Evolutionary conservation across 2,329 filamentous ascomycete species (phyloP), one percentile per base, ranked within the genome.

Genomic region (Fusarium musae): DNA sequence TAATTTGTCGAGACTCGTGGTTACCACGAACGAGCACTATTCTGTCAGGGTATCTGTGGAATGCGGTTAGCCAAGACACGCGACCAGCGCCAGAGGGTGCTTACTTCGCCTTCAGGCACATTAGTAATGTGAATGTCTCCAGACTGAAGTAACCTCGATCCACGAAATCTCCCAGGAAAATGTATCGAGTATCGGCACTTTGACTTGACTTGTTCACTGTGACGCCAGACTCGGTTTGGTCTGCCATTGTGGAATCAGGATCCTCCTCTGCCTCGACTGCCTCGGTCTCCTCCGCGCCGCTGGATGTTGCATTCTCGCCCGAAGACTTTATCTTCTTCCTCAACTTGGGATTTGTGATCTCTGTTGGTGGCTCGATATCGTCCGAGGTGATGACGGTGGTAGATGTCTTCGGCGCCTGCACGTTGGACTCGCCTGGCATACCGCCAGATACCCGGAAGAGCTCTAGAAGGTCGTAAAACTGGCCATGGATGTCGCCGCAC

Each of bases 21-120:
- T 99, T 99, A 72, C 96, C 96, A 75, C 96, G 93, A 75, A 99
- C 97, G 15, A 99, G 91, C 79, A 98, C 95, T 61, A 99, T 97
- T 76, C 95, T 92, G 76, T 97, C 92, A 10, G 96, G 96, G 83
- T 98, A 99, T 85, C 96, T 95, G 73, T 32, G 26, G 28, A 26
- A 32, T 17, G 44, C 40, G 12, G 63, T 82, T 63, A 82, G 77
- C 57, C 59, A 54, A 11, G 12, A 58, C 56, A 32, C 28, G 16
- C 44, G 42, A 52, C 26, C 26, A 23, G 34, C 19, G 30, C 46
- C 34, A 8, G 21, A 26, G 36, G 26, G 42, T 47, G 68, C 86
- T 76, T 77, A 89, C 88, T 90, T 90, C 72, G 88, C 88, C 79
- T 99, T 99, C 72, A 99, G 87, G 84, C 96, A 99, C 85, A 99